These are phyloP conservation scores for Fusarium sp. DNA, from an alignment of 2,329 filamentous ascomycete genomes.

Conservation along the genomic window DNA sequence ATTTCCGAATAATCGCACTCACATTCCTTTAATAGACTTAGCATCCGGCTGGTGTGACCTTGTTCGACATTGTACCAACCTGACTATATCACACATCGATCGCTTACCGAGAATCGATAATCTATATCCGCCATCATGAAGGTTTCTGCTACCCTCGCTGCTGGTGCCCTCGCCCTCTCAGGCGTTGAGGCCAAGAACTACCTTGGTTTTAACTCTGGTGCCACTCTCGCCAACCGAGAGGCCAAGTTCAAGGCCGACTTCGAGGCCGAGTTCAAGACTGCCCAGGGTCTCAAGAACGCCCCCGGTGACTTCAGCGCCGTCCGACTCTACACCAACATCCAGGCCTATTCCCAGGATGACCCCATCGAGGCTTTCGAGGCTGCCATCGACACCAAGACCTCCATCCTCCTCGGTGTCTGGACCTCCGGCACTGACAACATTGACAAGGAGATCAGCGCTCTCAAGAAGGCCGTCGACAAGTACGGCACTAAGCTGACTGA, in stretches of 20 bases:
- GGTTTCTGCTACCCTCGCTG: conserved; percentile 55
- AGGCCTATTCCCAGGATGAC: conserved; percentile 75
- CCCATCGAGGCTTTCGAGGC: conserved; percentile 86
- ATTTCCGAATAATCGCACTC: conserved; percentile 31
- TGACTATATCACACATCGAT: conserved; percentile 25
- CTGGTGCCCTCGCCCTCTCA: conserved; percentile 55
- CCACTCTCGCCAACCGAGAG: conserved; percentile 60
- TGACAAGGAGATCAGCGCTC: conserved; percentile 70
- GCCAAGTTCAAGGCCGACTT: conserved; percentile 68
- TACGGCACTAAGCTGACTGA: conserved; percentile 66
- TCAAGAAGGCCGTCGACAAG: conserved; percentile 67
- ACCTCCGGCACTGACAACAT: conserved; percentile 67
- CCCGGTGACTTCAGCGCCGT: conserved; percentile 70
- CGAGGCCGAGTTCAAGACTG: conserved; percentile 60
- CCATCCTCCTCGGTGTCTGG: conserved; percentile 76
- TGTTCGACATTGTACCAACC: conserved; percentile 32
- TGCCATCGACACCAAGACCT: conserved; percentile 70
- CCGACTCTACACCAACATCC: conserved; percentile 77
- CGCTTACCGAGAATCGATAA: conserved; percentile 28
- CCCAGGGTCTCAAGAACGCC: conserved; percentile 53
- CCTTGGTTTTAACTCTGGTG: conserved; percentile 67
- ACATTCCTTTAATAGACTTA: conserved; percentile 41
- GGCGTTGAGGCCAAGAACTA: conserved; percentile 62
- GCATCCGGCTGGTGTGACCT: conserved; percentile 30
- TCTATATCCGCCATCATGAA: conserved; percentile 57